These are phyloP conservation scores for Suillus plorans DNA, from an alignment of 768 basidiomycete genomes.

Conservation along the genomic window DNA sequence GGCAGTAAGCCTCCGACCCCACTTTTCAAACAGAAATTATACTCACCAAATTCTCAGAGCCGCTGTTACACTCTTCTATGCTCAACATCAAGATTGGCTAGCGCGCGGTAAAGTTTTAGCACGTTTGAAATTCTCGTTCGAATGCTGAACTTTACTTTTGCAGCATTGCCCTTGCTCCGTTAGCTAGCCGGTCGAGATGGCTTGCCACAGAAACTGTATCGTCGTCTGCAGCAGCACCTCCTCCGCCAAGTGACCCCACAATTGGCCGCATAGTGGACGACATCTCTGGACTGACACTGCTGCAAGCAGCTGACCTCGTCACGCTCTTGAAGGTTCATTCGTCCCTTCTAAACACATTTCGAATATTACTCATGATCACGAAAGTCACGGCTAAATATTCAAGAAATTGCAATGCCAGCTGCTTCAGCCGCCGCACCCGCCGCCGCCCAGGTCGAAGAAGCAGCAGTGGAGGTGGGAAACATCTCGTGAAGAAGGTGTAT, in stretches of 20 bases:
- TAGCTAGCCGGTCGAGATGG: slow-evolving; percentile 47
- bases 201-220: slow-evolving; percentile 51
- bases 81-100: slow-evolving; percentile 16
- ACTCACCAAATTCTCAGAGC: slow-evolving; percentile 12
- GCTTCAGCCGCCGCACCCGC: slow-evolving; percentile 61
- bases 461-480: slow-evolving; percentile 57
- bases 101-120: slow-evolving; percentile 11
- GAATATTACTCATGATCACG: not conserved
- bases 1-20: slow-evolving; percentile 20
- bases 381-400: slow-evolving; percentile 91
- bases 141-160: slow-evolving; percentile 3
- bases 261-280: slow-evolving; percentile 88
- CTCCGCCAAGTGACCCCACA: slow-evolving; percentile 59
- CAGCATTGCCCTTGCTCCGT: slow-evolving; percentile 20
- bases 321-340: slow-evolving; percentile 76
- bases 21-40: not conserved
- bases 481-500: not conserved
- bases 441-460: slow-evolving; percentile 58
- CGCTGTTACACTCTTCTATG: slow-evolving; percentile 21
- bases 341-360: slow-evolving; percentile 10
- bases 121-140: not conserved
- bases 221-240: slow-evolving; percentile 40
- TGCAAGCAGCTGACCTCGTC: slow-evolving; percentile 96
- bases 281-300: slow-evolving; percentile 82
- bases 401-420: slow-evolving; percentile 92